Percentiles rank a stretch among this genome's conserved stretches.
These are phyloP conservation scores for Venturia pyrina DNA, from an alignment of 2,329 filamentous ascomycete species.

Conservation along the genomic window DNA sequence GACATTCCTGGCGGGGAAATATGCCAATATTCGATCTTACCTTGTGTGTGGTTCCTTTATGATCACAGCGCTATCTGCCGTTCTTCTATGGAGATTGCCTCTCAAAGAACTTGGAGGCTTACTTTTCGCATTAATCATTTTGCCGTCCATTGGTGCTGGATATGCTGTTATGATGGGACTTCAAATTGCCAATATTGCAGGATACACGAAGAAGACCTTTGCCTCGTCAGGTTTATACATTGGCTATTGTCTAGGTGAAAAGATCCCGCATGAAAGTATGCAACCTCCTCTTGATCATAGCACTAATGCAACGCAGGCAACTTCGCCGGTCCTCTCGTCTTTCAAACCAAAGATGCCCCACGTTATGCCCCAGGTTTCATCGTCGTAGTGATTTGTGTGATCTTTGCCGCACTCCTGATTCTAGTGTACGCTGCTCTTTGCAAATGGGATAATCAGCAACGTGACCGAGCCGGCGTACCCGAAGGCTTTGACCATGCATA, in stretches of 20 bases:
- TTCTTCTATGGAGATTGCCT: conserved; percentile 37
- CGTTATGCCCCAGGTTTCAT: conserved; percentile 31
- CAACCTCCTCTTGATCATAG: not conserved
- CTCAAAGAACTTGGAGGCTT: conserved; percentile 31
- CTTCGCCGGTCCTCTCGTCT: conserved; percentile 35
- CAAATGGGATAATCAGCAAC: conserved; percentile 32
- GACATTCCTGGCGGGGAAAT: conserved; percentile 33
- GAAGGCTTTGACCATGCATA: conserved; percentile 11
- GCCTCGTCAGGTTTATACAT: conserved; percentile 40
- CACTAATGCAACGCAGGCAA: conserved; percentile 21
- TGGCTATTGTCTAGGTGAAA: conserved; percentile 39
- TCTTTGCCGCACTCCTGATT: conserved; percentile 26
- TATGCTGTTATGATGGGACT: conserved; percentile 44
- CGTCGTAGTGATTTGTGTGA: conserved; percentile 27
- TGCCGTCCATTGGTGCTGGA: conserved; percentile 35
- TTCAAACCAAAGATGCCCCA: conserved; percentile 31
- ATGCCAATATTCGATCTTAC: conserved; percentile 25
- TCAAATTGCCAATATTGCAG: conserved; percentile 41
- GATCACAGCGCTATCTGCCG: conserved; percentile 31
- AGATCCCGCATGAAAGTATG: too few species aligned
- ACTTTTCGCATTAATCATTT: conserved; percentile 39
- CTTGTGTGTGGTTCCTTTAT: conserved; percentile 31
- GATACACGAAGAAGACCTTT: conserved; percentile 42
- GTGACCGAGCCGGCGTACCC: conserved; percentile 18
- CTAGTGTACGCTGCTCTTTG: conserved; percentile 36